Evolutionary conservation across 2,329 filamentous ascomycete genomes (phyloP).

Genomic region (Hymenoscyphus infarciens): DNA sequence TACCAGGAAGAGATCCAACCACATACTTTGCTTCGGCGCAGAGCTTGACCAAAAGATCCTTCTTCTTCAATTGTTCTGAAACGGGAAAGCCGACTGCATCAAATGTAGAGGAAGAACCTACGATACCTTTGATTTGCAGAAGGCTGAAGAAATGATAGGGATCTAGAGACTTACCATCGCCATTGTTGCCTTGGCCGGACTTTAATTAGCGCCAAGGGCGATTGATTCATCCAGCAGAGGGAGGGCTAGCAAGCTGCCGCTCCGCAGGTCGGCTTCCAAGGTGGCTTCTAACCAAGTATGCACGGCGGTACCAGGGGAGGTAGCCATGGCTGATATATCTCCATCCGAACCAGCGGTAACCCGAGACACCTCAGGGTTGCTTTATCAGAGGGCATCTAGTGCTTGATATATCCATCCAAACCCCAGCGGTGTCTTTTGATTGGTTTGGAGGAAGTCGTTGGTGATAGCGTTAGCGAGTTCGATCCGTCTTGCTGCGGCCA

Average conservation of each 20-base stretch:
- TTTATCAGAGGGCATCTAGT: no score
- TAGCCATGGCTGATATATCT: constrained; percentile 54
- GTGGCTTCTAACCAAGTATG: constrained; percentile 2
- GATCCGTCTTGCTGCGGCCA: no score
- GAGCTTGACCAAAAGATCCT: no score
- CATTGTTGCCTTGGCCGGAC: background rate
- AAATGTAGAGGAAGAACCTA: background rate
- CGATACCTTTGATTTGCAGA: background rate
- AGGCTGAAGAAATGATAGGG: background rate
- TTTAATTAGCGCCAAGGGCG: constrained; percentile 13
- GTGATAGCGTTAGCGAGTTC: no score
- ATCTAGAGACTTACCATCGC: background rate
- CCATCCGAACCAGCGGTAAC: no score
- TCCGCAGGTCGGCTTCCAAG: background rate
- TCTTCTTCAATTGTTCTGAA: background rate
- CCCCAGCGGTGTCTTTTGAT: constrained; percentile 43
- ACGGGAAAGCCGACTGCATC: background rate
- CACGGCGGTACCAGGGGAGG: constrained; percentile 48
- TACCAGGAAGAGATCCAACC: no score
- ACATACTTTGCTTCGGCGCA: no score
- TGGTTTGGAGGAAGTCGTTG: no score
- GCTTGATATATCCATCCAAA: constrained; percentile 85
- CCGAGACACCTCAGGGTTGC: no score
- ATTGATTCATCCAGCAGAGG: background rate
- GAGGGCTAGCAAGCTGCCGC: background rate